Evolutionary conservation across 768 basidiomycete species (phyloP), one percentile per base, ranked within the genome.

Genomic region (Ephemerocybe angulata): DNA sequence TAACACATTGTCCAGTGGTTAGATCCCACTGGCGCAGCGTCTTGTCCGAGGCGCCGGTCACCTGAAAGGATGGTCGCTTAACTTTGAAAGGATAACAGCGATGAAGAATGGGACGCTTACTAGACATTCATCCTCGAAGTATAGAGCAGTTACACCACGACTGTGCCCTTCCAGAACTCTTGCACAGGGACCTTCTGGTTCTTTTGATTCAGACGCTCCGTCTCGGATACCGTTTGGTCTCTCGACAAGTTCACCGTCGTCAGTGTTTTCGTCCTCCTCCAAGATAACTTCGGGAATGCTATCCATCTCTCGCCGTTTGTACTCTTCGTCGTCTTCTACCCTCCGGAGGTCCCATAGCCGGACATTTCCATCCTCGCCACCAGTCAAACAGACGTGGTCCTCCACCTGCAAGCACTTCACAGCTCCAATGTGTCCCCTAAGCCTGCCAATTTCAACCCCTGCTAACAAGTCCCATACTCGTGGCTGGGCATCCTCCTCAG

Each of bases 11-110:
- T 6, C 96, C 97, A 0, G 97, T 98, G 19, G 82, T 84, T 52
- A 98, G 82, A 66, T 98, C 97, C 97, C 97, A 99, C 67, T 98
- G 96, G 2, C 97, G 90, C 52, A 99, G 80, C 0, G 97, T 99
- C 72, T 98, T 98, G 74, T 99, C 97, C 3, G 92, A 93, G 4
- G 97, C 96, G 30, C 97, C 97, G 7, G 95, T 98, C 12, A 98
- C 92, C 94, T 95, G 61, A 50, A 56, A 52, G 47, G 63, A 29
- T n/a, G 27, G 41, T 30, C 3, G 19, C 67, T 65, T 50, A 62
- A 51, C 7, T 56, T 41, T 42, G 31, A 54, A 50, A 58, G n/a
- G 35, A 43, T 17, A n/a, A 38, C 28, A 35, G 22, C 56, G 12
- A 2, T 53, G 35, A 44, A 29, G 19, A 74, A 35, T 8, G 33